These are phyloP conservation scores for Fonsecaea pedrosoi DNA, from an alignment of 2,329 filamentous ascomycete species.

Conservation along the genomic window DNA sequence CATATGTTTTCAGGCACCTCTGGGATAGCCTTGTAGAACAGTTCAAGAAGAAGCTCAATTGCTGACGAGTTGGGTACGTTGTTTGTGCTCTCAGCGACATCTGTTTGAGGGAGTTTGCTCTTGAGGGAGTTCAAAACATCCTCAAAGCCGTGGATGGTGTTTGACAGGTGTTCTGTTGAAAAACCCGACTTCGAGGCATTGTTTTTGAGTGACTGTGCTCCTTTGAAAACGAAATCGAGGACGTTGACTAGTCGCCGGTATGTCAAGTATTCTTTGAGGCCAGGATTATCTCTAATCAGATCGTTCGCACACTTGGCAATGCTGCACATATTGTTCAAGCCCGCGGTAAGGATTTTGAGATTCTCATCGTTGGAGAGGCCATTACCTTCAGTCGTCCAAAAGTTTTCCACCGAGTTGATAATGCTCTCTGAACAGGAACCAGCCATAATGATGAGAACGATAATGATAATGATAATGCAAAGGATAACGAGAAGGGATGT, in stretches of 20 bases:
- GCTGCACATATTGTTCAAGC: conserved; percentile 18
- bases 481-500: conserved; percentile 14
- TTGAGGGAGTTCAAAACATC: background rate
- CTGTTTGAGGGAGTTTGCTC: background rate
- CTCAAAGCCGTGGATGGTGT: background rate
- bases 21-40: conserved; percentile 16
- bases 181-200: conserved; percentile 1
- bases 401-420: conserved; percentile 14
- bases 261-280: conserved; percentile 20
- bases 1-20: conserved; percentile 12
- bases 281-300: conserved; percentile 1
- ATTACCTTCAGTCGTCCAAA: conserved; percentile 7
- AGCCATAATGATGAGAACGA: conserved; percentile 16
- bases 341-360: conserved; percentile 18
- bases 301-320: conserved; percentile 16
- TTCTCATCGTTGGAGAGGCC: conserved; percentile 7
- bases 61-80: conserved; percentile 19
- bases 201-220: conserved; percentile 11
- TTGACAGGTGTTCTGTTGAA: conserved; percentile 4
- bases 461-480: background rate
- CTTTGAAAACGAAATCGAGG: conserved; percentile 18
- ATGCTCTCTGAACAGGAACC: conserved; percentile 9
- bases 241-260: conserved; percentile 19
- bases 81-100: conserved; percentile 23
- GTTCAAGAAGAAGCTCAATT: conserved; percentile 20